A percentile compares a stretch with the other conserved stretches of the same genome.
Conservation (phyloP, 805 yeast species). For the Zygosaccharomyces bisporus region DNA sequence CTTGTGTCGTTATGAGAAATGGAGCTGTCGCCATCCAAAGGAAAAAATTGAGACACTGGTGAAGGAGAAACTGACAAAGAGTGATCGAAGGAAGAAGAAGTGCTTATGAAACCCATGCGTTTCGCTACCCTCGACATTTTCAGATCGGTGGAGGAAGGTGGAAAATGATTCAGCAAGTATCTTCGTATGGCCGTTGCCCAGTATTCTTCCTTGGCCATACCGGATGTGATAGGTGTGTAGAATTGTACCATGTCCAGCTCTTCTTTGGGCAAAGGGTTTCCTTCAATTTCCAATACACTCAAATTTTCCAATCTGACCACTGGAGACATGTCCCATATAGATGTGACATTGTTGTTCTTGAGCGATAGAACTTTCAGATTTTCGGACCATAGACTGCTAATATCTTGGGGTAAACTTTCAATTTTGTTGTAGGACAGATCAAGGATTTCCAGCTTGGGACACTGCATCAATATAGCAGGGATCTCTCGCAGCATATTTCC, state of each 20-base stretch:
- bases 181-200: conserved; percentile 34
- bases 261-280: conserved; percentile 52
- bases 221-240: conserved; percentile 37
- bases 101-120: conserved; percentile 64
- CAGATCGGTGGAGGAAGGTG: conserved; percentile 3
- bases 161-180: conserved; percentile 24
- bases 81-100: conserved; percentile 16
- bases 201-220: conserved; percentile 39
- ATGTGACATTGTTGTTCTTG: conserved; percentile 50
- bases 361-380: conserved; percentile 57
- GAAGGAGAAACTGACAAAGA: conserved; percentile 11
- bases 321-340: conserved; percentile 47
- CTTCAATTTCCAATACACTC: conserved; percentile 55
- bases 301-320: conserved; percentile 51
- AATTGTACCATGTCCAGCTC: conserved; percentile 44
- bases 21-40: conserved; percentile 4
- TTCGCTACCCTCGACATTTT: conserved; percentile 57
- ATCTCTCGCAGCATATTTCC: conserved; percentile 51
- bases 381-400: conserved; percentile 39
- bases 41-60: conserved; percentile 9
- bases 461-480: conserved; percentile 44
- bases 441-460: conserved; percentile 52
- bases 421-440: conserved; percentile 61
- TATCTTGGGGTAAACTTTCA: conserved; percentile 43
- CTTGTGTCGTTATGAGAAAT: conserved; percentile 12